Conservation (phyloP, 1,284 basidiomycete genomes). For the Naganishia liquefaciens region DNA sequence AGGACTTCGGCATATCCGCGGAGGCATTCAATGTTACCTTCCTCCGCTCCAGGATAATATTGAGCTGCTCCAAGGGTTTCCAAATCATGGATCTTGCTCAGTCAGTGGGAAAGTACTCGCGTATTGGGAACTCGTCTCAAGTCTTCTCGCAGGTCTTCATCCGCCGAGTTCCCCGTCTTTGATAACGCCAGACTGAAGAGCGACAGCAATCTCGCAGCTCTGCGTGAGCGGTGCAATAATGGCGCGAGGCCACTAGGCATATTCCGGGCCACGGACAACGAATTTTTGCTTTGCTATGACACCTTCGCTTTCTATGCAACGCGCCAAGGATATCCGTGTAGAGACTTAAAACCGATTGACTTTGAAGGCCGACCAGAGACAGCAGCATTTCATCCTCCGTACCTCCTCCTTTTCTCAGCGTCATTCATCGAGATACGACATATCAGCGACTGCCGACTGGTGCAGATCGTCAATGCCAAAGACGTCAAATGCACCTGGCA, state of each 20-base stretch:
- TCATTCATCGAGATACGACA: constrained; percentile 93
- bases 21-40: constrained; percentile 88
- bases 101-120: constrained; percentile 57
- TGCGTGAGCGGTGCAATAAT: constrained; percentile 77
- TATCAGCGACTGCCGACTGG: constrained; percentile 76
- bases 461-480: constrained; percentile 81
- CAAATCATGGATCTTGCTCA: constrained; percentile 93
- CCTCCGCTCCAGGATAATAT: constrained; percentile 84
- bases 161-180: constrained; percentile 71
- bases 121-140: not conserved
- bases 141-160: constrained; percentile 65
- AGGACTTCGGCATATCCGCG: constrained; percentile 87
- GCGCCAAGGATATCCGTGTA: constrained; percentile 80
- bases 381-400: constrained; percentile 83
- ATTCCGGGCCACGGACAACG: constrained; percentile 82
- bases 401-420: constrained; percentile 84
- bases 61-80: constrained; percentile 90
- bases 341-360: constrained; percentile 71
- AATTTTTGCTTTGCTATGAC: constrained; percentile 68
- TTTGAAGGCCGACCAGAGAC: constrained; percentile 91
- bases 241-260: constrained; percentile 81
- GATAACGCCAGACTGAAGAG: constrained; percentile 65
- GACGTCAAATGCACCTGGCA: constrained; percentile 88
- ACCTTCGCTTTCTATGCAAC: constrained; percentile 64
- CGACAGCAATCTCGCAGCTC: constrained; percentile 67